phyloP scores from a whole-genome alignment of 495 filamentous ascomycete species.

The Hapsidospora chrysogenum region DNA sequence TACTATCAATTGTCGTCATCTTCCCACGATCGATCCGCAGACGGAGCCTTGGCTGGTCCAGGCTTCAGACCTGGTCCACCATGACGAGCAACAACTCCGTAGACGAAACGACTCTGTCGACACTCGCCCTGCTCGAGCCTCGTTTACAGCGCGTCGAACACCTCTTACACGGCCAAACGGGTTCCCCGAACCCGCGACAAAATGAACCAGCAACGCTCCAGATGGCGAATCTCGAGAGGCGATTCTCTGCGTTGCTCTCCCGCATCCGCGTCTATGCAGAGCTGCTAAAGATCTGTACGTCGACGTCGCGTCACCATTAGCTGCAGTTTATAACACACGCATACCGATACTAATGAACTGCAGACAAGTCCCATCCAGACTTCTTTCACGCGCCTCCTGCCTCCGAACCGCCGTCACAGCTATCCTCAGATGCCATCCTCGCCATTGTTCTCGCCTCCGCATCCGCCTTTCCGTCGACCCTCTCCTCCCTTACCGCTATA shows the following conservation, averaged over 20 bases:
- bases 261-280: conserved; percentile 27
- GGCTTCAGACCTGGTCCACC: too few species aligned
- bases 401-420: conserved; percentile 21
- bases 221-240: conserved; percentile 47
- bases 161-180: conserved; percentile 42
- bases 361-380: conserved; percentile 28
- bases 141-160: conserved; percentile 61
- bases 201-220: conserved; percentile 28
- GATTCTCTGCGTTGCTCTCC: conserved; percentile 20
- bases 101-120: conserved; percentile 37
- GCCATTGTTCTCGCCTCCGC: conserved; percentile 64
- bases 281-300: conserved; percentile 31
- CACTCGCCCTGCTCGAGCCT: conserved; percentile 61
- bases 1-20: too few species aligned
- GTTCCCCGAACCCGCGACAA: conserved; percentile 20
- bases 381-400: conserved; percentile 25
- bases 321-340: not conserved
- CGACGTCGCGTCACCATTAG: too few species aligned
- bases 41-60: too few species aligned
- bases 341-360: not conserved
- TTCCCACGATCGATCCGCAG: too few species aligned
- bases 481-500: conserved; percentile 65
- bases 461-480: conserved; percentile 54
- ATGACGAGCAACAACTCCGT: too few species aligned
- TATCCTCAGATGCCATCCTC: conserved; percentile 27